Percentiles rank a stretch among this genome's conserved stretches.
Conservation (phyloP, 2,329 filamentous ascomycete species). For the Colletotrichum sp. region DNA sequence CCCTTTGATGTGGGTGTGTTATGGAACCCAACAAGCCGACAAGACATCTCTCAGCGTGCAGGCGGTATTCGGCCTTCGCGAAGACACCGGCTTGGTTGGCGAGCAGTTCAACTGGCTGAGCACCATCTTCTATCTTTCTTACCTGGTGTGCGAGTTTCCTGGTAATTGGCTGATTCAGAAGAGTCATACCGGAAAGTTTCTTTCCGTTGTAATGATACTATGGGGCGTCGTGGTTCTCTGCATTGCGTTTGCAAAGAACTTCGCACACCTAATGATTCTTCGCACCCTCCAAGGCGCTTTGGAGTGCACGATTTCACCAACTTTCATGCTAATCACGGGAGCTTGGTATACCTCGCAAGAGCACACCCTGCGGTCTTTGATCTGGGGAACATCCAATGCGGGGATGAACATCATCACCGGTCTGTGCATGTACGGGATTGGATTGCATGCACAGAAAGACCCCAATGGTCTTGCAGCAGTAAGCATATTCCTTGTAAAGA, state of each 20-base stretch:
- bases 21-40: constrained; percentile 33
- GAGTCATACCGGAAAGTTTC: constrained; percentile 34
- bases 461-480: neutral
- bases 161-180: constrained; percentile 25
- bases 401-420: constrained; percentile 35
- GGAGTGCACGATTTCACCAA: constrained; percentile 33
- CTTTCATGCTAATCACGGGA: constrained; percentile 35
- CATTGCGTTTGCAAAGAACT: constrained; percentile 32
- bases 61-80: constrained; percentile 31
- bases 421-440: constrained; percentile 32
- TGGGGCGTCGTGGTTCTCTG: constrained; percentile 35
- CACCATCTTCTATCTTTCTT: constrained; percentile 33
- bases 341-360: constrained; percentile 36
- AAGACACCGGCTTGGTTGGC: constrained; percentile 32
- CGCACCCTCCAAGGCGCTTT: constrained; percentile 31
- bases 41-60: constrained; percentile 33
- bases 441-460: constrained; percentile 20
- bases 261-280: constrained; percentile 31
- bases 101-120: constrained; percentile 35
- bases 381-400: constrained; percentile 36
- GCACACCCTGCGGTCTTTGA: constrained; percentile 31
- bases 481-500: rapidly evolving
- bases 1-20: constrained; percentile 34
- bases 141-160: constrained; percentile 30
- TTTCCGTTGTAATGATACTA: constrained; percentile 37